Base-by-base conservation (phyloP, 108 stramenopile species). In the Cyclotella cryptica region DNA sequence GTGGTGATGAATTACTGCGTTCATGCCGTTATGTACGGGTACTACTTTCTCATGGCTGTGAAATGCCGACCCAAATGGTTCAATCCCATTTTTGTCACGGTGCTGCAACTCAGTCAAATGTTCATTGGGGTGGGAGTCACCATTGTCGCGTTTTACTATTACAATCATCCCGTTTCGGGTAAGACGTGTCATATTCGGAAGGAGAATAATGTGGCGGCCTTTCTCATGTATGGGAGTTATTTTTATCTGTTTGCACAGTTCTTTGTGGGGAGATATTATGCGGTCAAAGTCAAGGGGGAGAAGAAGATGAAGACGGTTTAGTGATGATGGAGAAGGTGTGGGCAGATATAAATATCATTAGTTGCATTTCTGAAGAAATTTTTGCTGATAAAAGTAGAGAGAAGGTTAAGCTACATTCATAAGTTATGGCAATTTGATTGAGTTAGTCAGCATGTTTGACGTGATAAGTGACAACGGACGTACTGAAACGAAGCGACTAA, bases 1-100 rank as follows among this genome's bases (percentile, higher is more conserved):
- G 93, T 95, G 21, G 96, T 95, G n/a, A 99, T 99, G 98, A 99
- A 99, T 85, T 99, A 98, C 87, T 76, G 90, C 30, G 99, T 99
- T 19, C 99, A 99, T 70, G 96, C 97, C 39, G 79, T 97, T 66
- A 99, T 99, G 99, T 99, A 99, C 89, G 85, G 89, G 24, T 99
- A 99, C 80, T 99, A 98, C 90, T 96, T 92, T 69, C 87, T 98
- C 46, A 95, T 95, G 92, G 97, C 98, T 21, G 78, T 96, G 27
- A 83, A 86, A 60, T 60, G 74, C 55, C 77, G 83, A 61, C 92
- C 95, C 64, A 89, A 88, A 67, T 96, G 89, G 91, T 85, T 96
- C 78, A 93, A 93, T 52, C 86, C 93, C 64, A 89, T 92, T 72
- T 74, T 90, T 54, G 94, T 98, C 54, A 98, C 98, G n/a, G 73